Conservation (phyloP, 2,329 filamentous ascomycete species). For the Calonectria pauciramosa region DNA sequence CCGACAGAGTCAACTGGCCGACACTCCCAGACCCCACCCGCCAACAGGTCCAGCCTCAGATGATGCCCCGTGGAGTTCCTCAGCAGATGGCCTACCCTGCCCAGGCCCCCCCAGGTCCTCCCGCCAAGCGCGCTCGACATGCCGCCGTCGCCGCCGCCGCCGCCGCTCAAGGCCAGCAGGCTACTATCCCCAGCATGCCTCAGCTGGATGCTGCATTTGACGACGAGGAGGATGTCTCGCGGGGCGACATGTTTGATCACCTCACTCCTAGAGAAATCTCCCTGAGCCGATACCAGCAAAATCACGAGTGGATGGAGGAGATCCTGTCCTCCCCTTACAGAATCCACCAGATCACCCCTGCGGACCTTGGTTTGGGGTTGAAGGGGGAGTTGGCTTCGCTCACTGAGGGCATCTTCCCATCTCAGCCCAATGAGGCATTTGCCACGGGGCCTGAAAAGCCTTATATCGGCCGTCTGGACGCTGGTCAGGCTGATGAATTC, state of each 20-base stretch:
- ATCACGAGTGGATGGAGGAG: slow-evolving; percentile 99
- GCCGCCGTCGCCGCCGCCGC: slow-evolving; percentile 36
- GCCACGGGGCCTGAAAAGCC: slow-evolving; percentile 67
- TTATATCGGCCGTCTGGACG: slow-evolving; percentile 74
- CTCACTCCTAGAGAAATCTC: slow-evolving; percentile 92
- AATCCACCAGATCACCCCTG: slow-evolving; percentile 85
- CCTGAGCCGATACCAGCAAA: slow-evolving; percentile 87
- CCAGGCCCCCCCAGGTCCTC: slow-evolving; percentile 64
- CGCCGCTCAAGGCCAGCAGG: slow-evolving; percentile 55
- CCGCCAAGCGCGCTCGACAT: slow-evolving; percentile 68
- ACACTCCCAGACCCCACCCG: slow-evolving; percentile 73
- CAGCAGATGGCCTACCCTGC: slow-evolving; percentile 75
- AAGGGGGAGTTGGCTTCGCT: slow-evolving; percentile 85
- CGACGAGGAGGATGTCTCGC: slow-evolving; percentile 89
- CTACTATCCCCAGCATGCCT: slow-evolving; percentile 55
- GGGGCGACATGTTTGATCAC: slow-evolving; percentile 91
- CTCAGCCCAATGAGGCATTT: slow-evolving; percentile 64
- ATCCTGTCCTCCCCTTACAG: slow-evolving; percentile 92
- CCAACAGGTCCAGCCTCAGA: slow-evolving; percentile 65
- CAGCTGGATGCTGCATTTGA: slow-evolving; percentile 70
- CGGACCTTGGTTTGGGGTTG: slow-evolving; percentile 87
- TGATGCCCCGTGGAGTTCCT: slow-evolving; percentile 63
- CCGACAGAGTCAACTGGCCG: slow-evolving; percentile 92
- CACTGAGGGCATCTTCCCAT: slow-evolving; percentile 88
- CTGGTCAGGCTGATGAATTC: slow-evolving; percentile 87